Conservation (phyloP, 257 asterid genomes). For the Forsythia suspensa region DNA sequence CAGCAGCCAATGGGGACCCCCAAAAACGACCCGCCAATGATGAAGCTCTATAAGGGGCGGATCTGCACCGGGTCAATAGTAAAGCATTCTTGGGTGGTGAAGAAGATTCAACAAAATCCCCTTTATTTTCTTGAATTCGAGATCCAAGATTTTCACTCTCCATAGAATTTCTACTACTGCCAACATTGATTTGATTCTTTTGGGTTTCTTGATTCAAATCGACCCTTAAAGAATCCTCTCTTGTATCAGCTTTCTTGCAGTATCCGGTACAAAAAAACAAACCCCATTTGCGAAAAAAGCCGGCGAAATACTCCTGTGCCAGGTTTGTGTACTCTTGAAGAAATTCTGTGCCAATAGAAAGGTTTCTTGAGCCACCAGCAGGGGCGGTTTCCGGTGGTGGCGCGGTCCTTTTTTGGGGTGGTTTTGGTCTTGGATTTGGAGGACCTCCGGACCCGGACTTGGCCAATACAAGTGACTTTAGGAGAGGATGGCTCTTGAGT, state of each 20-base stretch:
- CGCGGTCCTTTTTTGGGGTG: neutral
- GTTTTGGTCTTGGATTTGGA: conserved; percentile 29
- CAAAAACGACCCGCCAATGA: conserved; percentile 71
- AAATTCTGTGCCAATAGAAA: conserved; percentile 18
- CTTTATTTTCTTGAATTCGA: conserved; percentile 24
- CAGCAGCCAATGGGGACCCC: conserved; percentile 52
- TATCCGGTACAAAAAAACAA: conserved; percentile 44
- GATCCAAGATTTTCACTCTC: conserved; percentile 20
- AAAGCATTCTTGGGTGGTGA: conserved; percentile 72
- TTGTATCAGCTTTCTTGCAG: conserved; percentile 45
- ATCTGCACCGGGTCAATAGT: conserved; percentile 81
- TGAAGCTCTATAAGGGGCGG: conserved; percentile 95
- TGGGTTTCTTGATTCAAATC: conserved; percentile 23
- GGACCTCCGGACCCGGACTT: conserved; percentile 68
- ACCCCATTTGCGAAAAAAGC: conserved; percentile 39
- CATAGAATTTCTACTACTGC: conserved; percentile 18
- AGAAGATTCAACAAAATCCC: conserved; percentile 32
- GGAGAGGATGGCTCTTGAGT: conserved; percentile 43
- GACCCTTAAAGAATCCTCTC: conserved; percentile 37
- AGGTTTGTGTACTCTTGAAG: conserved; percentile 24
- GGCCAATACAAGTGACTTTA: conserved; percentile 70
- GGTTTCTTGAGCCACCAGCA: conserved; percentile 36
- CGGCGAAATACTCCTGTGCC: conserved; percentile 4
- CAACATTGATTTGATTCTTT: conserved; percentile 11
- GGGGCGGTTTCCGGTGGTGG: conserved; percentile 23